Conservation (phyloP, 2,329 filamentous ascomycete species). For the Bipolaris cookei region DNA sequence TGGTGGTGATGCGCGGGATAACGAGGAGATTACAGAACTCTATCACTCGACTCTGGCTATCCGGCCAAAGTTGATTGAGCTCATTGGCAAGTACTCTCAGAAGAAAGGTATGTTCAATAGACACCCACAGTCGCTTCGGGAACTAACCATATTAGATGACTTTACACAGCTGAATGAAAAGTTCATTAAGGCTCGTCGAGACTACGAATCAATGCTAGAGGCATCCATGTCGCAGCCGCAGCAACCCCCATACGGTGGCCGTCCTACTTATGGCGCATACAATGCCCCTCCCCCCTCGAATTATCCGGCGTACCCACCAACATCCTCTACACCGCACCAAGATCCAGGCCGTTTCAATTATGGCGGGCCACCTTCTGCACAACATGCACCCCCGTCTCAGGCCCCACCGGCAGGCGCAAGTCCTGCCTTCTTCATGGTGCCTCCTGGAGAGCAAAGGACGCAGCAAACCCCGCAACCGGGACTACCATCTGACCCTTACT, state of each 20-base stretch:
- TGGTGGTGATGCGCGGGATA: constrained; percentile 76
- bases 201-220: constrained; percentile 95
- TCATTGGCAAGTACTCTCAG: constrained; percentile 98
- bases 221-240: constrained; percentile 96
- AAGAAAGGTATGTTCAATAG: constrained; percentile 76
- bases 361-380: constrained; percentile 36
- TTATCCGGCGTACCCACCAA: constrained; percentile 44
- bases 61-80: constrained; percentile 92
- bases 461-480: constrained; percentile 42
- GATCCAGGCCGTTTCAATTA: constrained; percentile 40
- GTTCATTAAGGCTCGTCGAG: constrained; percentile 96
- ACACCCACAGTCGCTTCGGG: neutral
- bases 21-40: constrained; percentile 89
- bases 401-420: constrained; percentile 48
- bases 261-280: constrained; percentile 51
- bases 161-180: constrained; percentile 99
- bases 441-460: constrained; percentile 38
- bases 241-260: constrained; percentile 76
- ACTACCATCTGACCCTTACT: constrained; percentile 46
- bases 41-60: constrained; percentile 96
- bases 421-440: constrained; percentile 50
- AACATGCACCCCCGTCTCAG: constrained; percentile 45
- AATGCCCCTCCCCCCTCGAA: constrained; percentile 41
- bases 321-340: constrained; percentile 44
- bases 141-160: constrained; percentile 69